A percentile compares a stretch with the other conserved stretches of the same genome.
Evolutionary conservation across 1,284 basidiomycete species (phyloP).

Genomic region (Trichosporon sp.): DNA sequence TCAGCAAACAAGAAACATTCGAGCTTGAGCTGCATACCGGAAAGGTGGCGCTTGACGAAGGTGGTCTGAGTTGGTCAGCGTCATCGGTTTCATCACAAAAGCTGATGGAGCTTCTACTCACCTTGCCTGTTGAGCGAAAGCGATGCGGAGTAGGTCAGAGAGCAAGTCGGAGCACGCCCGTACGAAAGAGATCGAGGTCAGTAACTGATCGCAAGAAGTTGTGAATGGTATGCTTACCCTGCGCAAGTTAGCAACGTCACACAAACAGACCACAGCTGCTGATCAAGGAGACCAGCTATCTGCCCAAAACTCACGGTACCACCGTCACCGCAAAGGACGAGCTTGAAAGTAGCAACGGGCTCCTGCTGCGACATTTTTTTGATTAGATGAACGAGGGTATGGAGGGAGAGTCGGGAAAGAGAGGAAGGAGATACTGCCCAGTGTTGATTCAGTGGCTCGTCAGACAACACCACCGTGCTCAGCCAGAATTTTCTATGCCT

Average conservation of each 20-base stretch:
- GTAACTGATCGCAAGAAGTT: background rate
- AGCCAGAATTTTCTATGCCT: slow-evolving; percentile 8
- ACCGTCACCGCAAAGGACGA: slow-evolving; percentile 92
- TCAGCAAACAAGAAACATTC: slow-evolving; percentile 9
- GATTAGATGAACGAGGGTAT: background rate
- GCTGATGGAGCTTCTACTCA: slow-evolving; percentile 7
- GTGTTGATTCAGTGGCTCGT: slow-evolving; percentile 6
- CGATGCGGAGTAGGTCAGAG: background rate
- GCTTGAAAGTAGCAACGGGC: slow-evolving; percentile 82
- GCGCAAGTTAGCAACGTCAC: slow-evolving; percentile 8
- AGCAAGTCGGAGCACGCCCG: background rate
- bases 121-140: slow-evolving; percentile 26
- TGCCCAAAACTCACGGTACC: slow-evolving; percentile 69
- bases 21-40: slow-evolving; percentile 55
- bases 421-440: slow-evolving; percentile 5
- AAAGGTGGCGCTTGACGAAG: slow-evolving; percentile 99
- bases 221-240: slow-evolving; percentile 20
- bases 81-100: slow-evolving; percentile 1
- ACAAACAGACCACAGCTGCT: background rate
- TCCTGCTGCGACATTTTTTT: slow-evolving; percentile 52
- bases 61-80: slow-evolving; percentile 62
- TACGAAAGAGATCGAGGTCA: slow-evolving; percentile 10
- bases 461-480: slow-evolving; percentile 7
- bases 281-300: background rate
- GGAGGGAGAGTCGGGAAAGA: background rate